Evolutionary conservation across 1,139 yeast genomes (phyloP).

Genomic region (Kodamaea arcana): DNA sequence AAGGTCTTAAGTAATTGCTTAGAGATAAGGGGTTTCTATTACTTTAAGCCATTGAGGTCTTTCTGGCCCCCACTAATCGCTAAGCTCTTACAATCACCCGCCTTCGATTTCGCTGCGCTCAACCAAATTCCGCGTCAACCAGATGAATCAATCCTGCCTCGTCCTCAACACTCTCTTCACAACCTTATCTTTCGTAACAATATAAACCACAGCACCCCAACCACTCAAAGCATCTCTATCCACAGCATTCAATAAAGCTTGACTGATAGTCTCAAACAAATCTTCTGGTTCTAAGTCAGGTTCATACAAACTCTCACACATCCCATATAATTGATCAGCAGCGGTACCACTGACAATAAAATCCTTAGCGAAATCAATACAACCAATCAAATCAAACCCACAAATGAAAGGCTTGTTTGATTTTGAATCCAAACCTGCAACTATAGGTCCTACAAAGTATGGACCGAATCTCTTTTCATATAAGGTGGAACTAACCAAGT

Average conservation of each 20-base stretch:
- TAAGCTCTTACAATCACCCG: no score
- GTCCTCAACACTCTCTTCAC: slow-evolving; percentile 84
- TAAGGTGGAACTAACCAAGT: slow-evolving; percentile 82
- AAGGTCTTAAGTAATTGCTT: no score
- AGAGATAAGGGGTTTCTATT: no score
- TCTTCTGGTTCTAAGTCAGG: slow-evolving; percentile 93
- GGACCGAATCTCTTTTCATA: slow-evolving; percentile 96
- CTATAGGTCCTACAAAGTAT: slow-evolving; percentile 93
- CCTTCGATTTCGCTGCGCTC: no score
- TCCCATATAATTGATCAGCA: slow-evolving; percentile 90
- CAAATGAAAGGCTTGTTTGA: slow-evolving; percentile 85
- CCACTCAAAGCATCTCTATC: slow-evolving; percentile 98
- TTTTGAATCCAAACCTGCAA: slow-evolving; percentile 87
- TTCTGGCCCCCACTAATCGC: no score
- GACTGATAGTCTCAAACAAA: slow-evolving; percentile 92
- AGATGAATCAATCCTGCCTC: slow-evolving; percentile 73
- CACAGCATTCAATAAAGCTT: slow-evolving; percentile 87
- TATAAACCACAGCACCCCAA: slow-evolving; percentile 96
- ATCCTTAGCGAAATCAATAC: slow-evolving; percentile 92
- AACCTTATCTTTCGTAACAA: slow-evolving; percentile 89
- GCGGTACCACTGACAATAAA: slow-evolving; percentile 98
- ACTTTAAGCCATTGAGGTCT: no score
- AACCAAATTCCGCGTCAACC: background rate
- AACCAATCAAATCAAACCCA: slow-evolving; percentile 94
- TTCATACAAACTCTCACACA: slow-evolving; percentile 97